Conservation (phyloP, 2,329 filamentous ascomycete species). For the Botrytis elliptica region DNA sequence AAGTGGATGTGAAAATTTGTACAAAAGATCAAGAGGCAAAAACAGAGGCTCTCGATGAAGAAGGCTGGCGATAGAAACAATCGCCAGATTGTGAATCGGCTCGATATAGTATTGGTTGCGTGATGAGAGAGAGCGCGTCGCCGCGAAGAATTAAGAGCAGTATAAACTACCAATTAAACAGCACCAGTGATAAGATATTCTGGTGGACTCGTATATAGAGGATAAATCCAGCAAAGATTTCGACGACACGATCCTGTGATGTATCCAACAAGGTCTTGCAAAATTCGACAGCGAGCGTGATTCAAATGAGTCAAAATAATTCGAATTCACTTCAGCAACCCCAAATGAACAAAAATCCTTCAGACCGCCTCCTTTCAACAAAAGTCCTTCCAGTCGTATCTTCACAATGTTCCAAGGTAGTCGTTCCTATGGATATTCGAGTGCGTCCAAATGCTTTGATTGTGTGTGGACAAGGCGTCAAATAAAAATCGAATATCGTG, state of each 20-base stretch:
- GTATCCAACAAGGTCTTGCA: not conserved
- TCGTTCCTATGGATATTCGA: not conserved
- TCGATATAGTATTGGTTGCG: not conserved
- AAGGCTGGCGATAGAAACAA: not conserved
- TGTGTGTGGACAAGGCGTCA: not conserved
- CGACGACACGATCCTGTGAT: not conserved
- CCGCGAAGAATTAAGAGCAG: not conserved
- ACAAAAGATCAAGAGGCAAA: not conserved
- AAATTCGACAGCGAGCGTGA: not conserved
- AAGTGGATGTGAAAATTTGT: not conserved
- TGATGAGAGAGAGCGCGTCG: not conserved
- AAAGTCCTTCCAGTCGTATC: not conserved
- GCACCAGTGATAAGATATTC: not conserved
- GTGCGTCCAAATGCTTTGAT: not conserved
- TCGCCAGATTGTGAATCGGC: not conserved
- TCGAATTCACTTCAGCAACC: not conserved
- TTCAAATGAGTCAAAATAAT: not conserved
- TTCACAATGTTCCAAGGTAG: not conserved
- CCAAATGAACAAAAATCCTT: not conserved
- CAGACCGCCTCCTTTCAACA: not conserved
- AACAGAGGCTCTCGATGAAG: not conserved
- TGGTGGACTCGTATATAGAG: not conserved
- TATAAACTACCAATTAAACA: not conserved
- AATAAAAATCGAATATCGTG: not conserved
- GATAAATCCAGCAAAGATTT: not conserved